A percentile compares a stretch with the other conserved stretches of the same genome.
Conservation (phyloP, 2,329 filamentous ascomycete genomes). For the Colletotrichum sp. region DNA sequence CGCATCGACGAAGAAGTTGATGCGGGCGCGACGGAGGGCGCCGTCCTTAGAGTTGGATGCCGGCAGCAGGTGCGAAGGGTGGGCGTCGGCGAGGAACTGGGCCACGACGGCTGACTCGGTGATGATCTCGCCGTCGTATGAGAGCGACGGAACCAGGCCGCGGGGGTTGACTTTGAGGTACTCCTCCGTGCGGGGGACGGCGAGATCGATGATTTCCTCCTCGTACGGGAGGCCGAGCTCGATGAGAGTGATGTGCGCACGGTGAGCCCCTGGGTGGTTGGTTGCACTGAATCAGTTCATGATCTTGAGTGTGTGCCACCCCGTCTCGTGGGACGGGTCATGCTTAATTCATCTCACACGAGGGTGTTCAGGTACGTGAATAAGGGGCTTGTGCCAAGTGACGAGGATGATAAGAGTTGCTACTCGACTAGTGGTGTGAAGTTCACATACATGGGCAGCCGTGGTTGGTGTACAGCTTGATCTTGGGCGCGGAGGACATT, state of each 20-base stretch:
- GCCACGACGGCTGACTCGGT: slow-evolving; percentile 77
- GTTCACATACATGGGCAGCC: slow-evolving; percentile 62
- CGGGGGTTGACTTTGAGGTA: slow-evolving; percentile 82
- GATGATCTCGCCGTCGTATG: slow-evolving; percentile 70
- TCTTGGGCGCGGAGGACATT: slow-evolving; percentile 42
- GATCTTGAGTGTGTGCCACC: background rate
- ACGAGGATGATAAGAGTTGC: background rate
- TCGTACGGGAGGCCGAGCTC: slow-evolving; percentile 71
- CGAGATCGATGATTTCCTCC: slow-evolving; percentile 75
- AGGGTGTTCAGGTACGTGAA: background rate
- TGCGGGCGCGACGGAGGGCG: slow-evolving; percentile 67
- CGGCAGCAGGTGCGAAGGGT: slow-evolving; percentile 71
- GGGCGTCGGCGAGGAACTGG: slow-evolving; percentile 72
- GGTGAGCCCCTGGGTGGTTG: slow-evolving; percentile 63
- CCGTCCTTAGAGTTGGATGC: slow-evolving; percentile 53
- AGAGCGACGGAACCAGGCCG: slow-evolving; percentile 75
- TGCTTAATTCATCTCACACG: background rate
- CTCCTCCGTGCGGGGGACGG: slow-evolving; percentile 70
- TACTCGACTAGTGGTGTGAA: background rate
- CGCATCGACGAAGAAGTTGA: slow-evolving; percentile 75
- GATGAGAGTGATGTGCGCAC: slow-evolving; percentile 73
- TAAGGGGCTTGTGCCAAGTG: background rate
- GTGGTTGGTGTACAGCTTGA: slow-evolving; percentile 75
- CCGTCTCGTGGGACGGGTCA: background rate
- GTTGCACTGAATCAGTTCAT: background rate